phyloP scores from a whole-genome alignment of 371 early-diverging fungal genomes.

The Blakeslea trispora region DNA sequence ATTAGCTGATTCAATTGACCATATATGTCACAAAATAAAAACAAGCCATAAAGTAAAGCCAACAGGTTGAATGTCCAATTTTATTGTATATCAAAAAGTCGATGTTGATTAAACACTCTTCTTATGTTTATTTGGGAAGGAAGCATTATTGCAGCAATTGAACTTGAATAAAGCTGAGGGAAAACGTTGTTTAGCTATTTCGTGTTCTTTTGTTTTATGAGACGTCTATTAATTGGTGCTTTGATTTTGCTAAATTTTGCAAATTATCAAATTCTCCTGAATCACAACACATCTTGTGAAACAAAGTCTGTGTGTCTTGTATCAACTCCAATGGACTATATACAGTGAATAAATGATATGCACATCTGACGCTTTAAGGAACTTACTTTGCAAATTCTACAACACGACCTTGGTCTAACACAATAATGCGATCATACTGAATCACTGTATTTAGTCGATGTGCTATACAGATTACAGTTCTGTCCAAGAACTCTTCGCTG shows the following conservation, averaged over 20 bases:
- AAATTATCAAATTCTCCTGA: conserved; percentile 66
- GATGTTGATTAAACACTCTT: not conserved
- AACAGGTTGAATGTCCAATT: too few relatives aligned
- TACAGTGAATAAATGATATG: not conserved
- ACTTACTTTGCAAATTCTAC: conserved; percentile 40
- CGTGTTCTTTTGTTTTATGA: not conserved
- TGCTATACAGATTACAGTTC: conserved; percentile 70
- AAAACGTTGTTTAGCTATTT: too few relatives aligned
- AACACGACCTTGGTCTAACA: conserved; percentile 43
- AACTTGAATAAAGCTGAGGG: too few relatives aligned
- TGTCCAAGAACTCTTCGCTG: conserved; percentile 56
- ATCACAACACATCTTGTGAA: conserved; percentile 67
- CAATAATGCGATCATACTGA: conserved; percentile 49
- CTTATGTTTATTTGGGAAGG: too few relatives aligned
- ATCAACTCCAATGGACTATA: conserved; percentile 55
- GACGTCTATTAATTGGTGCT: conserved; percentile 20
- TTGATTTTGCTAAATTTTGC: conserved; percentile 42
- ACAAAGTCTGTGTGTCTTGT: conserved; percentile 42
- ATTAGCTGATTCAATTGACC: too few relatives aligned
- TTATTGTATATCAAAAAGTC: not conserved
- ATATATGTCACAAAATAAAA: too few relatives aligned
- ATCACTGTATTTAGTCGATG: conserved; percentile 67
- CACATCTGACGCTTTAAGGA: not conserved
- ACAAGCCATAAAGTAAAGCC: too few relatives aligned
- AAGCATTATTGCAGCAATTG: too few relatives aligned